These are phyloP conservation scores for Fomitiporia mediterranea DNA, from an alignment of 1,284 basidiomycete species.

Conservation along the genomic window DNA sequence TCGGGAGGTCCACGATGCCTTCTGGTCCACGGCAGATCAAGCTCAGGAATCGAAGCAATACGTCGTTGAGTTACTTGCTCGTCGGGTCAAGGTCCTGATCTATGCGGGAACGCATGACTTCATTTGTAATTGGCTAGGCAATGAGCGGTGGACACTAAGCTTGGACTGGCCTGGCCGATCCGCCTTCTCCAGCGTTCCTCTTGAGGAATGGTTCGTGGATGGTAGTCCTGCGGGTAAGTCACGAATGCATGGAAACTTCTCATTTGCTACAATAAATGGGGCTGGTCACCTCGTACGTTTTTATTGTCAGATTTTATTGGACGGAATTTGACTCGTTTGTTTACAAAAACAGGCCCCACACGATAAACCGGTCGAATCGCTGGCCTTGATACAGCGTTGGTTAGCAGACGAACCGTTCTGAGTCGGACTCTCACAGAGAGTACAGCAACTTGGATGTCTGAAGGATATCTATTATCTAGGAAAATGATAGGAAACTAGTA, in stretches of 20 bases:
- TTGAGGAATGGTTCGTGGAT: slow-evolving; percentile 52
- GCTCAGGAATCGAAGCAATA: slow-evolving; percentile 47
- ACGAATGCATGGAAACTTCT: slow-evolving; percentile 53
- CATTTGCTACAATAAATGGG: slow-evolving; percentile 54
- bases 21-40: slow-evolving; percentile 36
- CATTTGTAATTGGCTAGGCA: slow-evolving; percentile 75
- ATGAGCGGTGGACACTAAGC: slow-evolving; percentile 57
- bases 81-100: slow-evolving; percentile 64
- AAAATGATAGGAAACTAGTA: too few species aligned
- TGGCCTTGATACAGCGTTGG: slow-evolving; percentile 52
- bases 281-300: slow-evolving; percentile 62
- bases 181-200: slow-evolving; percentile 41
- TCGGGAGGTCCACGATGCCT: slow-evolving; percentile 37
- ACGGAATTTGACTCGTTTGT: not conserved
- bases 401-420: slow-evolving; percentile 29
- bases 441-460: too few species aligned
- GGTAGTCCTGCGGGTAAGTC: slow-evolving; percentile 52
- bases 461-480: too few species aligned
- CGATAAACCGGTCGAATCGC: slow-evolving; percentile 53
- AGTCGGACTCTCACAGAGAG: too few species aligned
- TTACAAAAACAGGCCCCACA: slow-evolving; percentile 45
- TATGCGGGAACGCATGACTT: slow-evolving; percentile 72
- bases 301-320: not conserved
- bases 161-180: slow-evolving; percentile 62
- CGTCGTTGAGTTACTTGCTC: slow-evolving; percentile 68